A percentile compares a stretch with the other conserved stretches of the same genome.
These are phyloP conservation scores for Gyromitra esculenta DNA, from an alignment of 2,329 filamentous ascomycete species.

Conservation along the genomic window DNA sequence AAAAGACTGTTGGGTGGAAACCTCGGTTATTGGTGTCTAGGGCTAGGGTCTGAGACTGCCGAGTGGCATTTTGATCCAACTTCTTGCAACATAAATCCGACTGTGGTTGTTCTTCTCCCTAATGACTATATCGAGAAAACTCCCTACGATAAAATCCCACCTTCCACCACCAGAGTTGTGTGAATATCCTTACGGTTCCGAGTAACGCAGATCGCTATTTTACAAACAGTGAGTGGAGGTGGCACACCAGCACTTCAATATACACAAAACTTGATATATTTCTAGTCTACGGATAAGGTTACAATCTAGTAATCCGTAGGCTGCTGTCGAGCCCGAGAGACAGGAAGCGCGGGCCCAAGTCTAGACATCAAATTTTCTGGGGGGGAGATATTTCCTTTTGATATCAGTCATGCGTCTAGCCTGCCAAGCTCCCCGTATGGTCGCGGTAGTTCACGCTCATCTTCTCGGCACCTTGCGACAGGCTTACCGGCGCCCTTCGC, in stretches of 20 bases:
- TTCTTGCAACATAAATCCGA: slow-evolving; percentile 7
- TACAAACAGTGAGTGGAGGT: neutral
- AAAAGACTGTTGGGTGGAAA: neutral
- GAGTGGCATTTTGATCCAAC: slow-evolving; percentile 1
- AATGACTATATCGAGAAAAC: neutral
- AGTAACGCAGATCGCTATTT: slow-evolving; percentile 1
- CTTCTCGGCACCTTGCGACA: neutral
- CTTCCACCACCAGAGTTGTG: neutral
- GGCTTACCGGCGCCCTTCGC: neutral
- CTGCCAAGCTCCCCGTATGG: slow-evolving; percentile 11
- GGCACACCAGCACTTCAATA: slow-evolving; percentile 29
- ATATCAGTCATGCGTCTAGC: slow-evolving; percentile 16
- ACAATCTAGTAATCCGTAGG: neutral
- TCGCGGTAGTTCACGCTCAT: neutral
- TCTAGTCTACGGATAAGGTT: slow-evolving; percentile 1
- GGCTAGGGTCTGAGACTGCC: slow-evolving; percentile 8
- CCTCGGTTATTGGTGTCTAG: neutral
- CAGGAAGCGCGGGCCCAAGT: neutral
- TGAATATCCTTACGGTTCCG: neutral
- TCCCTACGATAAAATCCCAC: neutral
- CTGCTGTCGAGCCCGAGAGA: neutral
- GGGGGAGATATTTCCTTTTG: slow-evolving; percentile 4
- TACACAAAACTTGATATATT: slow-evolving; percentile 18
- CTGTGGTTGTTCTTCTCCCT: neutral
- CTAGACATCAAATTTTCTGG: neutral